These are phyloP conservation scores for Penicillium parvum DNA, from an alignment of 495 filamentous ascomycete genomes.

Conservation along the genomic window DNA sequence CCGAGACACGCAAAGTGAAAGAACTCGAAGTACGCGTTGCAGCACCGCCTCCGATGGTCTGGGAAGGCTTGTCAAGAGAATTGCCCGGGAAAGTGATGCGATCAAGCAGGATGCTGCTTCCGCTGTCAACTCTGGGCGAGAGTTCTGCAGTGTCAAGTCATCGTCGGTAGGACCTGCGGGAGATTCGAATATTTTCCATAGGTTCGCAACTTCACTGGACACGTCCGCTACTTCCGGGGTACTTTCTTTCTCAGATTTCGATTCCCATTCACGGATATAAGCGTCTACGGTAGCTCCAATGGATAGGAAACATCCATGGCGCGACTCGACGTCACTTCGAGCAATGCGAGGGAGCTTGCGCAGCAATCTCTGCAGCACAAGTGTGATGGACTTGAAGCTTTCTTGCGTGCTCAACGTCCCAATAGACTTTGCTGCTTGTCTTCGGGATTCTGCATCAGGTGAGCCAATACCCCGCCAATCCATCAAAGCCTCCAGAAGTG, in stretches of 20 bases:
- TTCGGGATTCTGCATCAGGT: slow-evolving; percentile 64
- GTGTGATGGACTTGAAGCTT: slow-evolving; percentile 27
- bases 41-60: slow-evolving; percentile 24
- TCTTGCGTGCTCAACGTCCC: slow-evolving; percentile 50
- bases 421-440: slow-evolving; percentile 65
- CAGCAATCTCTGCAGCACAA: slow-evolving; percentile 38
- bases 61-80: slow-evolving; percentile 2
- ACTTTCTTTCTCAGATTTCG: slow-evolving; percentile 7
- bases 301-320: slow-evolving; percentile 64
- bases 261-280: slow-evolving; percentile 18
- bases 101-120: slow-evolving; percentile 60
- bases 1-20: slow-evolving; percentile 41
- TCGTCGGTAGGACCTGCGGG: slow-evolving; percentile 34
- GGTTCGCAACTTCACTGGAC: slow-evolving; percentile 17
- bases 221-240: slow-evolving; percentile 18
- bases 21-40: slow-evolving; percentile 34
- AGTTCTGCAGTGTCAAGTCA: slow-evolving; percentile 44
- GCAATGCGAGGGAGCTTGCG: slow-evolving; percentile 45
- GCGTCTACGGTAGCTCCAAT: slow-evolving; percentile 45
- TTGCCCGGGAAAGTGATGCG: slow-evolving; percentile 29
- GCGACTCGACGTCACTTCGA: slow-evolving; percentile 58
- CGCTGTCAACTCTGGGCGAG: slow-evolving; percentile 65
- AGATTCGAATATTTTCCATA: slow-evolving; percentile 42
- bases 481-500: slow-evolving; percentile 65
- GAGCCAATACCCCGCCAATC: slow-evolving; percentile 84